phyloP scores from a whole-genome alignment of 1,284 basidiomycete genomes.

The Boletellus sp. region DNA sequence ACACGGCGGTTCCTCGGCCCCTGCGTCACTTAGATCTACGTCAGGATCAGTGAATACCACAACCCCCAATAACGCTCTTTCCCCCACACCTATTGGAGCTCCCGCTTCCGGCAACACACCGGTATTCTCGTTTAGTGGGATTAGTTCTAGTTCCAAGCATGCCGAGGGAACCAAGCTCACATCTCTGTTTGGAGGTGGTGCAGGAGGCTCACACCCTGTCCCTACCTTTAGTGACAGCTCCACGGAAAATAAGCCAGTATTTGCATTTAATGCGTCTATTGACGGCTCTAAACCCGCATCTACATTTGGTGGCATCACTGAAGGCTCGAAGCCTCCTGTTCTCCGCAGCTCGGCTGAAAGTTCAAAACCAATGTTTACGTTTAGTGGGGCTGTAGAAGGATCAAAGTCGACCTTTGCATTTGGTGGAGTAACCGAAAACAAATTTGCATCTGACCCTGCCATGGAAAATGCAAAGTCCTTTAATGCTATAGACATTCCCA shows the following conservation, averaged over 20 bases:
- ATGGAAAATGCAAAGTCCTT: constrained; percentile 3
- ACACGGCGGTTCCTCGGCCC: constrained; percentile 3
- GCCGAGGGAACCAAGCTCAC: constrained; percentile 19
- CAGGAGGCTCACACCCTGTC: background rate
- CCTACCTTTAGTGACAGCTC: constrained; percentile 8
- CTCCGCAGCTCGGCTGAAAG: constrained; percentile 10
- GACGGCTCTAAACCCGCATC: constrained; percentile 9
- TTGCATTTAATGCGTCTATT: constrained; percentile 13
- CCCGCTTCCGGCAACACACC: constrained; percentile 5
- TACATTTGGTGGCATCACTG: constrained; percentile 10
- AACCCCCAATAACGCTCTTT: constrained; percentile 2
- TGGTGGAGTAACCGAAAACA: constrained; percentile 4
- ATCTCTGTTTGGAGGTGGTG: constrained; percentile 12
- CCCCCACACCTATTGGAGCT: constrained; percentile 11
- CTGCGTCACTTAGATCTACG: constrained; percentile 9
- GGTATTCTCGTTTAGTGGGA: constrained; percentile 24
- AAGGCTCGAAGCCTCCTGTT: constrained; percentile 5
- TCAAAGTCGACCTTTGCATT: constrained; percentile 7
- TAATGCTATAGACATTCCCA: background rate
- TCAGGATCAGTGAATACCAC: constrained; percentile 4
- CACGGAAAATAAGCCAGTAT: constrained; percentile 18
- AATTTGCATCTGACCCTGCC: background rate
- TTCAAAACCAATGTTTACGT: background rate
- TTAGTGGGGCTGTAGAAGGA: constrained; percentile 4
- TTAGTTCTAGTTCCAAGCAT: constrained; percentile 13